phyloP scores from a whole-genome alignment of 306 rosid species.

The Inga leiocalycina region DNA sequence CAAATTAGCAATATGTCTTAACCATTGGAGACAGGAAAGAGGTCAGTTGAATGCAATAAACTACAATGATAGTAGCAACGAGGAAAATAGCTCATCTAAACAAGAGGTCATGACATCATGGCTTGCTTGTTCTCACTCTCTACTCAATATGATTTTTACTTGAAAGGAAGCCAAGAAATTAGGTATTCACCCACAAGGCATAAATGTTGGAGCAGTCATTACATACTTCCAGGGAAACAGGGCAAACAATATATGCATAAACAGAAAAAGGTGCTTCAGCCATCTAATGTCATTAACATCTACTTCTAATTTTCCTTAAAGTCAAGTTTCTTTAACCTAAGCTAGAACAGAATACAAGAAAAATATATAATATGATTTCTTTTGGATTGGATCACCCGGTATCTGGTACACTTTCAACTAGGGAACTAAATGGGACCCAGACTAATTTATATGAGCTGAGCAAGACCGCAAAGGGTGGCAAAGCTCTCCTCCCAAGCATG shows the following conservation, averaged over 20 bases:
- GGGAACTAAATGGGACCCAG: not conserved
- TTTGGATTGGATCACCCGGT: not conserved
- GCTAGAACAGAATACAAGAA: not conserved
- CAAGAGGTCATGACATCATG: not conserved
- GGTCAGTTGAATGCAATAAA: not conserved
- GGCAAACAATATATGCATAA: conserved; percentile 7
- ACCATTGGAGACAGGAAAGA: not conserved
- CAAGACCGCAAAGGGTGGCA: no score
- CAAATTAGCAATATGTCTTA: not conserved
- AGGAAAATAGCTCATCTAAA: not conserved
- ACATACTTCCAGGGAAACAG: conserved; percentile 7
- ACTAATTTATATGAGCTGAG: not conserved
- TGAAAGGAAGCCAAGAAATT: not conserved
- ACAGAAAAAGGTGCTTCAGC: conserved; percentile 15
- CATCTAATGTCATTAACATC: not conserved
- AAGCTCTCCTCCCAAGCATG: no score
- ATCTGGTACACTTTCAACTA: not conserved
- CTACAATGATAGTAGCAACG: not conserved
- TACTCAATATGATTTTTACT: not conserved
- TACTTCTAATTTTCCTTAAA: not conserved
- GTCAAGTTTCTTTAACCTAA: conserved; percentile 12
- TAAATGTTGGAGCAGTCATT: not conserved
- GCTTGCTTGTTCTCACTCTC: not conserved
- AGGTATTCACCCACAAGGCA: not conserved
- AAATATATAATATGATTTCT: no score